phyloP scores from a whole-genome alignment of 768 basidiomycete genomes.

The button mushroom (Agaricus bisporus) region DNA sequence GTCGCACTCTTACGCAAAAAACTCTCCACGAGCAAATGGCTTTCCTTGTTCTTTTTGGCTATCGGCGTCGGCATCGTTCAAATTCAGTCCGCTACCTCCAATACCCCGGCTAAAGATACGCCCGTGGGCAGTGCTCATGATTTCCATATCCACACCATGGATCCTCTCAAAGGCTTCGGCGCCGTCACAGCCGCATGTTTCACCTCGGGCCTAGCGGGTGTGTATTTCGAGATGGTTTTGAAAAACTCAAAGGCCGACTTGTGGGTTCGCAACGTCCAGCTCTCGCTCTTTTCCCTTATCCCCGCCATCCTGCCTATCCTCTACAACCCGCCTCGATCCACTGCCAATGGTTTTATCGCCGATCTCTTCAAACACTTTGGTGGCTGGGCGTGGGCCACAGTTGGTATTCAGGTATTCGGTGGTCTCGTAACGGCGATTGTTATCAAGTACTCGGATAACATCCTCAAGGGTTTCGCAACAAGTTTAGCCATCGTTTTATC shows the following conservation, averaged over 20 bases:
- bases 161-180: slow-evolving; percentile 77
- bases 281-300: slow-evolving; percentile 89
- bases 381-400: slow-evolving; percentile 93
- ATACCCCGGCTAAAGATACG: slow-evolving; percentile 17
- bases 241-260: slow-evolving; percentile 86
- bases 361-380: slow-evolving; percentile 84
- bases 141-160: slow-evolving; percentile 71
- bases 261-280: slow-evolving; percentile 95
- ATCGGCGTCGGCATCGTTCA: slow-evolving; percentile 94
- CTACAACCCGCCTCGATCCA: slow-evolving; percentile 35
- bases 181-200: slow-evolving; percentile 91
- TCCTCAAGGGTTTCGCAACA: slow-evolving; percentile 96
- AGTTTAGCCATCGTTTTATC: slow-evolving; percentile 90
- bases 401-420: slow-evolving; percentile 84
- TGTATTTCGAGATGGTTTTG: slow-evolving; percentile 97
- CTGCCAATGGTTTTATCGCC: slow-evolving; percentile 43
- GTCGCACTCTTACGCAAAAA: slow-evolving; percentile 76
- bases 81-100: slow-evolving; percentile 60
- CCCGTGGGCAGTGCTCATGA: slow-evolving; percentile 68
- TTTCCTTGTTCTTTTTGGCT: slow-evolving; percentile 81
- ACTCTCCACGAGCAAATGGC: slow-evolving; percentile 75
- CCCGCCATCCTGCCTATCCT: slow-evolving; percentile 84
- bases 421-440: slow-evolving; percentile 92
- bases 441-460: slow-evolving; percentile 96
- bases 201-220: slow-evolving; percentile 93